Evolutionary conservation across 176 grass and related monocot species (phyloP), one percentile per base, ranked within the genome.

Genomic region (Musa itinerans): DNA sequence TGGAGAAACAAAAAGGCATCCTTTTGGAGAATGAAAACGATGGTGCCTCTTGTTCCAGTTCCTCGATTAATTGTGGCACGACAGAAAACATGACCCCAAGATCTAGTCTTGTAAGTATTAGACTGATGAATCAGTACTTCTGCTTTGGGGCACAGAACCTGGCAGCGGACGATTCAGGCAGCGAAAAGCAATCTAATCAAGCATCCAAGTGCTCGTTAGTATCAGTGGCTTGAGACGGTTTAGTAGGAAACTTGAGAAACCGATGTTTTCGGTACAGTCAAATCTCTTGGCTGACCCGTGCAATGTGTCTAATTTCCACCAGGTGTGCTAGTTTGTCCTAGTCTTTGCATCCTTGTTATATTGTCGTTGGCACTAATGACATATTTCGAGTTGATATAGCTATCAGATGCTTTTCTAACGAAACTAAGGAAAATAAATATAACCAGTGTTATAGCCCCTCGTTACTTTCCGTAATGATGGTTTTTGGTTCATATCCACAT

Each of bases 111-210:
- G 81, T 83, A 24, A 86, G 84, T 77, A 81, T 74, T 77, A 84
- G 89, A 88, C 81, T 95, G 19, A 92, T 94, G 68, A 95, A 99
- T 48, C 78, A 65, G 22, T 80, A 80, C 68, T 91, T 99, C 61
- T 92, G 96, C 82, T 94, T 99, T 63, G 91, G 96, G 8, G 82
- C 91, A 9, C 96, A 92, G 81, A 91, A 89, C 1, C 86, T 95
- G 20, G 73, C 89, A 4, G 78, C 87, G 54, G 86, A 94, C 20
- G 84, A 88, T 43, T 43, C 34, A 43, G 34, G 34, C 34, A 43
- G 34, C 34, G 34, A 43, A 81, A 84, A 86, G 79, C 81, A 54
- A 66, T 81, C 79, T 10, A 89, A 76, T 63, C 75, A 78, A 59
- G 87, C 87, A 63, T 88, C 94, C 75, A 89, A 88, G 65, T 73